Evolutionary conservation across 805 yeast species (phyloP).

Genomic region (Peterozyma xylosa): DNA sequence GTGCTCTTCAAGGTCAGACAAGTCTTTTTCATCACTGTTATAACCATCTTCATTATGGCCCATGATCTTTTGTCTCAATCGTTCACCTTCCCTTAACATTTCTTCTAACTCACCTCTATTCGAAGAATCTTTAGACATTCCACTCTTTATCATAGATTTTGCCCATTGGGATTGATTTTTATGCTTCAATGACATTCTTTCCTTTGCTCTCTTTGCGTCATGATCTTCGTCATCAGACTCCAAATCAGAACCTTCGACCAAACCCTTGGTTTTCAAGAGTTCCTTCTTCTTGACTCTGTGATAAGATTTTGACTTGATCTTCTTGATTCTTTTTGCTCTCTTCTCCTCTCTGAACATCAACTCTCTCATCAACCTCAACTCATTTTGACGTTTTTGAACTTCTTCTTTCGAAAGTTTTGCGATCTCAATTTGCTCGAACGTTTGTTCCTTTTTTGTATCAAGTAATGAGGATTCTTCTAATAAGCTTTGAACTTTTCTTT

Average conservation of each 20-base stretch:
- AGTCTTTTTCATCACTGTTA: conserved; percentile 29
- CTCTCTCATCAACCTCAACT: conserved; percentile 88
- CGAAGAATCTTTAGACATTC: conserved; percentile 79
- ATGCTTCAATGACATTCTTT: conserved; percentile 88
- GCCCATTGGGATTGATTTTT: conserved; percentile 90
- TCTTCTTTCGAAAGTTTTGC: conserved; percentile 81
- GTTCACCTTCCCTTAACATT: conserved; percentile 84
- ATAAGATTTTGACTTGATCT: conserved; percentile 88
- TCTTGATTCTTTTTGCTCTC: conserved; percentile 83
- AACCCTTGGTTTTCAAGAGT: conserved; percentile 55
- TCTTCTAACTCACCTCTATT: conserved; percentile 89
- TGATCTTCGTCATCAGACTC: conserved; percentile 54
- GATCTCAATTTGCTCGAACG: conserved; percentile 79
- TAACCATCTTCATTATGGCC: conserved; percentile 52
- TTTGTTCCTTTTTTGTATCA: conserved; percentile 70
- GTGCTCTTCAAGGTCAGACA: conserved; percentile 44
- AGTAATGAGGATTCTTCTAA: conserved; percentile 58
- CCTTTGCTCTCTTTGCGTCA: conserved; percentile 75
- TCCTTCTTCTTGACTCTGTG: conserved; percentile 85
- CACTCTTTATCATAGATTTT: conserved; percentile 78
- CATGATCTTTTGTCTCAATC: conserved; percentile 61
- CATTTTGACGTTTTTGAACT: conserved; percentile 65
- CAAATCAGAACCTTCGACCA: conserved; percentile 53
- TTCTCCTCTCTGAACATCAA: conserved; percentile 93
- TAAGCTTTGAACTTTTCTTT: conserved; percentile 52